Conservation (phyloP, 192 early-diverging fungal genomes). For the Mycoemilia scoparia region DNA sequence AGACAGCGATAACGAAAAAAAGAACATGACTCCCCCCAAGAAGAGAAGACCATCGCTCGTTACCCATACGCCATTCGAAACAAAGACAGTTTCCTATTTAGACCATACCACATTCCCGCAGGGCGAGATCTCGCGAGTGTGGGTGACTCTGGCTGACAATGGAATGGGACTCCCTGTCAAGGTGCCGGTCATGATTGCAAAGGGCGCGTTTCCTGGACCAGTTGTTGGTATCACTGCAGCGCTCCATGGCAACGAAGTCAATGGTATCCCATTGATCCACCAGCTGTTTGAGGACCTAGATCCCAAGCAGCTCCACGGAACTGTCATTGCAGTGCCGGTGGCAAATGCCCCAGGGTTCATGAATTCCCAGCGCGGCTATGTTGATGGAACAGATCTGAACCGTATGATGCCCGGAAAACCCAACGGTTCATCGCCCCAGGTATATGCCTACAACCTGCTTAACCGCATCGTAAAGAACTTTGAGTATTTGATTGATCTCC, state of each 20-base stretch:
- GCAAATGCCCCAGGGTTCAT: conserved; percentile 75
- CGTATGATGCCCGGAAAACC: conserved; percentile 65
- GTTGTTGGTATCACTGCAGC: conserved; percentile 59
- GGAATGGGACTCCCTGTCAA: conserved; percentile 37
- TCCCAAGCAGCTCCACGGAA: conserved; percentile 51
- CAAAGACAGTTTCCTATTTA: conserved; percentile 31
- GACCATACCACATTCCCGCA: conserved; percentile 32
- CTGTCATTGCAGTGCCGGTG: conserved; percentile 76
- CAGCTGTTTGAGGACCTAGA: conserved; percentile 64
- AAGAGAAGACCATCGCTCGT: no score
- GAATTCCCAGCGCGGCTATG: conserved; percentile 57
- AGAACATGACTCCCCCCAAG: conserved; percentile 27
- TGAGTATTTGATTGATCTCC: conserved; percentile 72
- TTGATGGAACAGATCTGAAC: conserved; percentile 77
- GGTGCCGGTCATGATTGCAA: conserved; percentile 61
- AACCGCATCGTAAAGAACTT: conserved; percentile 62
- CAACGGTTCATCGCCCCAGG: conserved; percentile 58
- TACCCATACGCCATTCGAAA: conserved; percentile 13
- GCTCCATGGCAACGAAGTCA: conserved; percentile 82
- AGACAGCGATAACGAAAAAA: background rate
- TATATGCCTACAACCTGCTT: conserved; percentile 68
- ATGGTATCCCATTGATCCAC: conserved; percentile 82
- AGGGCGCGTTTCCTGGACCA: conserved; percentile 39
- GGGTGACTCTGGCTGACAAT: conserved; percentile 44
- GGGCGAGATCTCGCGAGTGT: conserved; percentile 35